Conservation (phyloP, 2,329 filamentous ascomycete species). For the Beauveria sp. region DNA sequence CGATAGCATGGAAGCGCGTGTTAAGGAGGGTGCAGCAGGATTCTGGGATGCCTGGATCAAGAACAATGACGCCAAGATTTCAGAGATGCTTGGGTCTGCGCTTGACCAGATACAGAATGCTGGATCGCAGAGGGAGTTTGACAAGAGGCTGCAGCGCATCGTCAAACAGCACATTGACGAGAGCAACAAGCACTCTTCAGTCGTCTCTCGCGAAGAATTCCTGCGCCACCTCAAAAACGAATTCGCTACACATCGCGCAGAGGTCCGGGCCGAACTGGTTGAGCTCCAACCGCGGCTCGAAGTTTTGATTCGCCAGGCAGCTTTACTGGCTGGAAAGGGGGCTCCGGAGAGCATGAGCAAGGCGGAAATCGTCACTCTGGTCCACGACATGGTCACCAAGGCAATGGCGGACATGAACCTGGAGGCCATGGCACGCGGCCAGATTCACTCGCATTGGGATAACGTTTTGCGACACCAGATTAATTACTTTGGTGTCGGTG, state of each 20-base stretch:
- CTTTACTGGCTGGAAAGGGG: conserved; percentile 20
- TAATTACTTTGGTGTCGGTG: conserved; percentile 64
- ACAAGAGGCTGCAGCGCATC: conserved; percentile 27
- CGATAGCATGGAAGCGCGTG: conserved; percentile 18
- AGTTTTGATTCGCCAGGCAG: conserved; percentile 23
- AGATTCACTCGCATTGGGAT: conserved; percentile 37
- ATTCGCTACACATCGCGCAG: conserved; percentile 28
- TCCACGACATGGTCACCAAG: conserved; percentile 34
- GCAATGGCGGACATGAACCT: conserved; percentile 38
- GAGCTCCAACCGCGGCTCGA: conserved; percentile 29
- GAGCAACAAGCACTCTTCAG: conserved; percentile 23
- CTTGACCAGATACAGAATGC: conserved; percentile 27
- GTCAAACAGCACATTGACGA: conserved; percentile 29
- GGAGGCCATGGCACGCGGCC: conserved; percentile 36
- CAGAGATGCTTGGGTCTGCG: conserved; percentile 22
- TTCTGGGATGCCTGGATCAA: conserved; percentile 47
- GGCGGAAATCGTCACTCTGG: conserved; percentile 32
- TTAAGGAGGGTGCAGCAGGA: conserved; percentile 21
- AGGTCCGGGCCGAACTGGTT: conserved; percentile 33
- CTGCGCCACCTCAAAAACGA: conserved; percentile 33
- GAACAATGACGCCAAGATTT: conserved; percentile 37
- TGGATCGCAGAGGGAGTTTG: conserved; percentile 26
- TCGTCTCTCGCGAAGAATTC: conserved; percentile 44
- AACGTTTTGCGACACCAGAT: conserved; percentile 44
- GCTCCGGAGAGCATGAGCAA: conserved; percentile 27